phyloP scores from a whole-genome alignment of 108 stramenopile genomes.

The Cylindrotheca closterium region DNA sequence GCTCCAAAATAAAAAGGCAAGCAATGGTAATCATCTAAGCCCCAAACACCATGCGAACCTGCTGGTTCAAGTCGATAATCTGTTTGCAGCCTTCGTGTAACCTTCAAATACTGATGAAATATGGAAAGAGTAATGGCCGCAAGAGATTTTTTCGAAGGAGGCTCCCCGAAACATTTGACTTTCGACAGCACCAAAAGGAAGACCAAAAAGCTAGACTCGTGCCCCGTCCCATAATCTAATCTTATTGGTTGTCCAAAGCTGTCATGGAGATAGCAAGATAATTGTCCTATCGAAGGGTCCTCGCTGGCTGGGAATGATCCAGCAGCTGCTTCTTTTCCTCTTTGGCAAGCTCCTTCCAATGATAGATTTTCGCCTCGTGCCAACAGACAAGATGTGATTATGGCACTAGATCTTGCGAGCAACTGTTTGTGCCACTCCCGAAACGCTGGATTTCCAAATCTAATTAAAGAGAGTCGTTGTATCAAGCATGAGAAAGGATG shows the following conservation, averaged over 20 bases:
- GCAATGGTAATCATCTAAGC: constrained; percentile 96
- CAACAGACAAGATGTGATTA: constrained; percentile 57
- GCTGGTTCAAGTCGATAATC: constrained; percentile 96
- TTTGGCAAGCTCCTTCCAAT: constrained; percentile 41
- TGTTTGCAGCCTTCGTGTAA: constrained; percentile 74
- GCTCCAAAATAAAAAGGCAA: constrained; percentile 94
- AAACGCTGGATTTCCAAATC: constrained; percentile 86
- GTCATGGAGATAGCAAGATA: constrained; percentile 77
- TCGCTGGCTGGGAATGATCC: constrained; percentile 24
- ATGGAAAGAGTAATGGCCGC: constrained; percentile 62
- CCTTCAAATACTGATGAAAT: constrained; percentile 67
- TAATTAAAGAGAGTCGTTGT: constrained; percentile 28
- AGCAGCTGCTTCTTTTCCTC: constrained; percentile 61
- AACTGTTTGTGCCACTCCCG: constrained; percentile 72
- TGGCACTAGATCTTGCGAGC: constrained; percentile 49
- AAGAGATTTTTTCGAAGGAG: constrained; percentile 31
- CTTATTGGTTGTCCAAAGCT: constrained; percentile 90
- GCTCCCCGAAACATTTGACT: constrained; percentile 60
- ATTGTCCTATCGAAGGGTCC: constrained; percentile 49
- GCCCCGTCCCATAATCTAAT: constrained; percentile 96
- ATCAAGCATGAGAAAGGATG: too few species aligned
- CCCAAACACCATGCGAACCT: constrained; percentile 95
- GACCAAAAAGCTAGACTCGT: constrained; percentile 92
- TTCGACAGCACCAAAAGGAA: constrained; percentile 78
- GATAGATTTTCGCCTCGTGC: constrained; percentile 36